Conservation (phyloP, 805 yeast genomes). For the Teunomyces aglyptinius region DNA sequence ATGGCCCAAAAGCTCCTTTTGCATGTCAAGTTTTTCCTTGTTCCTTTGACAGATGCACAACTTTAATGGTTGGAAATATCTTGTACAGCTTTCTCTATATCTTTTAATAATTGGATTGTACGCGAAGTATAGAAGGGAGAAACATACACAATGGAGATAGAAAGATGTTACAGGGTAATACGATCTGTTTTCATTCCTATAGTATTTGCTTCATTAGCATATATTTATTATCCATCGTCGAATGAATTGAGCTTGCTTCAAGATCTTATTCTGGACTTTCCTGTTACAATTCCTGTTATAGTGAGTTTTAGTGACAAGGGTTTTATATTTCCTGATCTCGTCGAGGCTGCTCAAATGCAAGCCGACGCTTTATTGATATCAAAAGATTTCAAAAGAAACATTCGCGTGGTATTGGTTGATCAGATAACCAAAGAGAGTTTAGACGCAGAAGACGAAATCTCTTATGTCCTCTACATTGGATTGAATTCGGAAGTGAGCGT, state of each 20-base stretch:
- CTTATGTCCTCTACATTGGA: slow-evolving; percentile 16
- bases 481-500: slow-evolving; percentile 44
- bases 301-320: slow-evolving; percentile 34
- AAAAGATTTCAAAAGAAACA: neutral
- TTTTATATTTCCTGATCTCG: slow-evolving; percentile 65
- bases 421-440: neutral
- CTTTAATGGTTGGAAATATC: too few relatives aligned
- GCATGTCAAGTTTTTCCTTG: too few relatives aligned
- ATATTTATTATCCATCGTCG: too few relatives aligned
- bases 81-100: too few relatives aligned
- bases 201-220: neutral
- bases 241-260: slow-evolving; percentile 8
- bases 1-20: too few relatives aligned
- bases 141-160: neutral
- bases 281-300: neutral
- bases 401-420: neutral
- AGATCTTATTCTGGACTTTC: slow-evolving; percentile 17
- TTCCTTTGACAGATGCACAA: too few relatives aligned
- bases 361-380: slow-evolving; percentile 19
- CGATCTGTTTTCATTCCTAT: neutral
- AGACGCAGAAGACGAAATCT: neutral
- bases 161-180: neutral
- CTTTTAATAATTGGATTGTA: too few relatives aligned
- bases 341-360: slow-evolving; percentile 44
- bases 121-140: too few relatives aligned